phyloP scores from a whole-genome alignment of 1,284 basidiomycete genomes.

The Microbotryum lychnidis-dioicae region DNA sequence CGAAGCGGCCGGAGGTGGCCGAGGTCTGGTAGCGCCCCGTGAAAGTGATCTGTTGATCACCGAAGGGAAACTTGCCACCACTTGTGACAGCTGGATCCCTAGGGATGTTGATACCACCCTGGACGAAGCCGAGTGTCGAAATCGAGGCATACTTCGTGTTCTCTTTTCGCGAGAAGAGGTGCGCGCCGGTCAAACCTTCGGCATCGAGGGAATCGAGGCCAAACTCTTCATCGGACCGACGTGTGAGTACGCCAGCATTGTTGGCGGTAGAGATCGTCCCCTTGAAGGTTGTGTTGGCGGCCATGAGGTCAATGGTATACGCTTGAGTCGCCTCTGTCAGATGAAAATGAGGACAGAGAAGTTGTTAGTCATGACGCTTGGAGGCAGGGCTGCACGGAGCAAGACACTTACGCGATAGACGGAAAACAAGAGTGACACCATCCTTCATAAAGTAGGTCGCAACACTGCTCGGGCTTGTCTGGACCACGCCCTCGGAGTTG shows the following conservation, averaged over 20 bases:
- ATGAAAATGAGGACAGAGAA: no score
- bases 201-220: no score
- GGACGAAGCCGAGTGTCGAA: slow-evolving; percentile 13
- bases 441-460: not conserved
- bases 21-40: slow-evolving; percentile 12
- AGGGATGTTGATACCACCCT: not conserved
- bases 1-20: not conserved
- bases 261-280: slow-evolving; percentile 14
- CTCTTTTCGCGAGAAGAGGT: no score
- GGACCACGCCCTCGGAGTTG: slow-evolving; percentile 1
- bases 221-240: not conserved
- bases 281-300: slow-evolving; percentile 15
- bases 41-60: slow-evolving; percentile 17
- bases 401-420: slow-evolving; percentile 5
- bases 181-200: no score
- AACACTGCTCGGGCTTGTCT: slow-evolving; percentile 9
- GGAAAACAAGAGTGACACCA: slow-evolving; percentile 9
- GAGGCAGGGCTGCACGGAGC: no score
- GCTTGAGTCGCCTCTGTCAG: slow-evolving; percentile 12
- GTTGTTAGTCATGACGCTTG: no score
- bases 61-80: not conserved
- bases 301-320: slow-evolving; percentile 20
- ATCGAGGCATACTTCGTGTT: slow-evolving; percentile 6
- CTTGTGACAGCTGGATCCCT: slow-evolving; percentile 18
- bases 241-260: slow-evolving; percentile 9